phyloP scores from a whole-genome alignment of 495 filamentous ascomycete species.

The Penicillium silybi region DNA sequence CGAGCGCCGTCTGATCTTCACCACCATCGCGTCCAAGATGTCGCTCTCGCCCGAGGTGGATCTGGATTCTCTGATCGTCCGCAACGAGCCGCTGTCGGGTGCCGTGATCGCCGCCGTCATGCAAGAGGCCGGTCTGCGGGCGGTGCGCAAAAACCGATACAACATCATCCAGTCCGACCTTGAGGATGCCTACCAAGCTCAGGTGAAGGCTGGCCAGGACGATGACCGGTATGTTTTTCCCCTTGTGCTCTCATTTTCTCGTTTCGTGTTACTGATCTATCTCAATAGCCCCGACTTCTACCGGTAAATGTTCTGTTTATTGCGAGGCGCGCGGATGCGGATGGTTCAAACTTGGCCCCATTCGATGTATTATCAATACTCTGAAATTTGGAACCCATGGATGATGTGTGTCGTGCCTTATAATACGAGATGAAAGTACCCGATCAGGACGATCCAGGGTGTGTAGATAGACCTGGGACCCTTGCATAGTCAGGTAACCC shows the following conservation, averaged over 20 bases:
- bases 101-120: conserved; percentile 98
- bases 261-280: conserved; percentile 14
- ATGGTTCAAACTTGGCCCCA: conserved; percentile 24
- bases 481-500: not conserved
- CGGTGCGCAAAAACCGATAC: conserved; percentile 96
- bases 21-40: conserved; percentile 95
- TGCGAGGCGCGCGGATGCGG: conserved; percentile 12
- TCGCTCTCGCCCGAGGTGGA: conserved; percentile 94
- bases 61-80: conserved; percentile 88
- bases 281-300: conserved; percentile 52
- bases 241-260: not conserved
- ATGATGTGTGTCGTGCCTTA: conserved; percentile 6
- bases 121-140: conserved; percentile 95
- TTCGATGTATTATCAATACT: conserved; percentile 41
- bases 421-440: not conserved
- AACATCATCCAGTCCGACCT: conserved; percentile 97
- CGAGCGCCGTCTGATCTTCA: conserved; percentile 93
- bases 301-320: conserved; percentile 31
- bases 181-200: conserved; percentile 91
- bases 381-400: conserved; percentile 25
- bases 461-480: not conserved
- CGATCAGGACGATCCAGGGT: not conserved
- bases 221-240: conserved; percentile 47
- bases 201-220: conserved; percentile 87
- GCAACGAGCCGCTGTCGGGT: conserved; percentile 92